Conservation (phyloP, 257 asterid genomes). For the Petrea volubilis region DNA sequence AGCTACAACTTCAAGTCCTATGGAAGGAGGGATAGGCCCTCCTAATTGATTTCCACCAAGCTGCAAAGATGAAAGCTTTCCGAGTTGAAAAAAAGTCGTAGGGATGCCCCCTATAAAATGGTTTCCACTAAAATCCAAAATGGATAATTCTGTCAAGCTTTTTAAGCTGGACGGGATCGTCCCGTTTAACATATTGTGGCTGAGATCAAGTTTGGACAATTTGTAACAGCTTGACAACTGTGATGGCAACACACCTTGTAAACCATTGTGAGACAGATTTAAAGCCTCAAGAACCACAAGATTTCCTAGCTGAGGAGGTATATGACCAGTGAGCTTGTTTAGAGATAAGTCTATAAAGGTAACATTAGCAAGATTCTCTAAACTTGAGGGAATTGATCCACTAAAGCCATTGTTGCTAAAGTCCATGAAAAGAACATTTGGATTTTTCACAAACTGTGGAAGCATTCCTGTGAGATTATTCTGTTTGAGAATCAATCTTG, state of each 20-base stretch:
- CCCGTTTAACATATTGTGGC: conserved; percentile 66
- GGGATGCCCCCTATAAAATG: conserved; percentile 56
- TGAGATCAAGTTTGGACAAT: conserved; percentile 52
- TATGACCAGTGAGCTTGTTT: conserved; percentile 55
- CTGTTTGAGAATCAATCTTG: conserved; percentile 64
- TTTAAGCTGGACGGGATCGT: conserved; percentile 51
- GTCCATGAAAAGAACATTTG: conserved; percentile 51
- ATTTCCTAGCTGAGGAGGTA: conserved; percentile 60
- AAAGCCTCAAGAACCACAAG: conserved; percentile 50
- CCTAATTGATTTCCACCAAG: conserved; percentile 70
- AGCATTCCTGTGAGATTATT: conserved; percentile 65
- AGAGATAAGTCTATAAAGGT: conserved; percentile 55
- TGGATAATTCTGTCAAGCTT: conserved; percentile 47
- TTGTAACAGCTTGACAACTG: conserved; percentile 50
- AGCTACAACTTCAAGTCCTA: conserved; percentile 35
- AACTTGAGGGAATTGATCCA: conserved; percentile 61
- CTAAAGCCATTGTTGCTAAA: conserved; percentile 53
- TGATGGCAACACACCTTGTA: conserved; percentile 55
- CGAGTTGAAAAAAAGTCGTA: conserved; percentile 47
- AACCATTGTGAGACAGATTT: conserved; percentile 61
- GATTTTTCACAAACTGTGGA: conserved; percentile 55
- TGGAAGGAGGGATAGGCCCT: conserved; percentile 50
- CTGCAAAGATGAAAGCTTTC: conserved; percentile 53
- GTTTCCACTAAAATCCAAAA: conserved; percentile 65
- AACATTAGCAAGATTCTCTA: conserved; percentile 45